Conservation (phyloP, 73 alveolate genomes). For the Paraurostyla sp. region DNA sequence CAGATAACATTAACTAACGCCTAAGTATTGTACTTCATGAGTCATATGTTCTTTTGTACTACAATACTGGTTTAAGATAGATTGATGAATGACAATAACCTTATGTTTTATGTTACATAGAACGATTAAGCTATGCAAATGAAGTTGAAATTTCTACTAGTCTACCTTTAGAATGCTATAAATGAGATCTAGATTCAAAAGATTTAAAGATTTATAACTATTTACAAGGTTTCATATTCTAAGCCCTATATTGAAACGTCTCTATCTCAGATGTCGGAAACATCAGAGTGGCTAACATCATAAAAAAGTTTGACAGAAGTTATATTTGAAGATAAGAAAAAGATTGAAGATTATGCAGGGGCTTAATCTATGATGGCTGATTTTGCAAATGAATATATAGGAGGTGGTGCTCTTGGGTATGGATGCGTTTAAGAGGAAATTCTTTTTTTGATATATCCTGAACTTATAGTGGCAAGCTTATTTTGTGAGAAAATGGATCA, state of each 20-base stretch:
- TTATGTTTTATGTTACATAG: neutral
- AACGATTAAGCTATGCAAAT: neutral
- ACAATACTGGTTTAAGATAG: neutral
- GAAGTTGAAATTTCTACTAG: neutral
- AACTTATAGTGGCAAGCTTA: constrained; percentile 79
- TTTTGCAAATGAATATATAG: constrained; percentile 95
- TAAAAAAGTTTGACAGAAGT: neutral
- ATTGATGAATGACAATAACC: neutral
- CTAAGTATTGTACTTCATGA: neutral
- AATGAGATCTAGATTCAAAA: neutral
- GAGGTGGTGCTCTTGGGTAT: constrained; percentile 92
- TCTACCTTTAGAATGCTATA: neutral
- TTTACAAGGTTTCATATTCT: neutral
- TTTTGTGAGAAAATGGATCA: constrained; percentile 87
- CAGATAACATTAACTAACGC: neutral
- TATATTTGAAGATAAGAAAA: neutral
- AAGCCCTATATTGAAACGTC: neutral
- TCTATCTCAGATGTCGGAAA: neutral
- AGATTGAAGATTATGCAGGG: constrained; percentile 49
- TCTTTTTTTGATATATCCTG: constrained; percentile 88
- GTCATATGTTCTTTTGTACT: constrained; percentile 48
- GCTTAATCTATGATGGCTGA: constrained; percentile 70
- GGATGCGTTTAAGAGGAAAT: constrained; percentile 98
- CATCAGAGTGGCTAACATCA: neutral
- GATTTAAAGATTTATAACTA: too few relatives aligned